Evolutionary conservation across 306 rosid species (phyloP), one percentile per base, ranked within the genome.

Genomic region (Cucurbita pepo): DNA sequence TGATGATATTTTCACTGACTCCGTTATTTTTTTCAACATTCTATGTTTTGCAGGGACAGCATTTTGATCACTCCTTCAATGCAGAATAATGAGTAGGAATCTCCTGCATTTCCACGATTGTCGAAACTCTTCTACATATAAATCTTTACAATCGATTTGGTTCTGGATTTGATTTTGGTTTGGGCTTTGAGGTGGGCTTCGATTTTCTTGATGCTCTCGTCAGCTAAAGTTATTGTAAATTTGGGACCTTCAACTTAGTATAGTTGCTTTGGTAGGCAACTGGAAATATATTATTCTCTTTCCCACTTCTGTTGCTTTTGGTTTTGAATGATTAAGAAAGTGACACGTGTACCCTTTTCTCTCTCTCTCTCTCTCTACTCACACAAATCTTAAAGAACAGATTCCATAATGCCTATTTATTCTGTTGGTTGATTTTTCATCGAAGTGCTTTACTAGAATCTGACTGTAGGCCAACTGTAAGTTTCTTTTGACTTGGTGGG

Each of bases 21-120:
- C 5, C 44, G 21, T 15, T 22, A 62, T 82, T 63, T 63, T 63
- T 30, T 56, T 15, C 53, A 13, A 60, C 44, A n/a, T 76, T 15
- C 69, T 69, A 77, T 72, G 64, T 72, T 56, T 34, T 77, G 71
- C 82, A 75, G 80, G 89, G 82, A 38, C 81, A 76, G 78, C 84
- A 81, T 81, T 30, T 16, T 81, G 80, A 77, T 82, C 63, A 74
- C 76, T 78, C 82, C 72, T 74, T 77, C 87, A 63, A 67, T 83
- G 77, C 83, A 9, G 59, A 79, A 81, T 63, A 77, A 75, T 14
- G 82, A 75, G 37, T 81, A 77, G 82, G 76, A 75, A 72, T 60
- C 45, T 78, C 69, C 53, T 76, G 65, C 65, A 71, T 76, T 78
- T 25, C 21, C 63, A 36, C 70, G 71, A 65, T 69, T 63, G 79